Base-by-base conservation (phyloP, 306 rosid genomes). In the Abrus pulchellus region DNA sequence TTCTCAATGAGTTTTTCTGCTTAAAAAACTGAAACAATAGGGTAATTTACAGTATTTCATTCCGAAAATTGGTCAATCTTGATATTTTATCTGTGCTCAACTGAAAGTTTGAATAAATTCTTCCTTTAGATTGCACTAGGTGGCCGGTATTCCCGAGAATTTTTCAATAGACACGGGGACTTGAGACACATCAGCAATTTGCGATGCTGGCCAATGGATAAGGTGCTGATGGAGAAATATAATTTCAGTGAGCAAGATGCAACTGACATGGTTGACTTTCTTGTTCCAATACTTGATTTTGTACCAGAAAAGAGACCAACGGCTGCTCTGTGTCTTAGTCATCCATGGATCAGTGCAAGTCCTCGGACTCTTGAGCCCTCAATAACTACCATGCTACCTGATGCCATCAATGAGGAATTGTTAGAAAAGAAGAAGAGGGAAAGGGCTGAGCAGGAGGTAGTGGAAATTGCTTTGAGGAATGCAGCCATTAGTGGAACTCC, bases 141-240 rank as follows among this genome's bases (percentile, higher is more conserved):
- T 14, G 98, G 98, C 38, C 89, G 93, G 64, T 93, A 90, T 83
- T 93, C 98, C 59, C 90, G 88, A 32, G 94, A 91, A 65, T 91
- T 86, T 84, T 91, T 93, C 76, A 90, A 91, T 52, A 88, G 92
- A 85, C 73, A 88, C 3, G 94, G 97, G 12, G 97, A 93, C 67
- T 77, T 91, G 69, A 85, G 90, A 88, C 98, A 93, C 87, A 91
- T 93, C 57, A 90, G 91, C 12, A 85, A 89, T 56, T 82, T 93
- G 75, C 91, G 93, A 4, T 93, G 88, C 85, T 93, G 98, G 98
- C 93, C 97, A 13, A 69, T 91, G 61, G 85, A 76, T 61, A 93
- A 91, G 87, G 93, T 93, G 78, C 88, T 93, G 6, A 14, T 53
- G 47, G 97, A 93, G 79, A 93, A 93, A 88, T 93, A 93, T 20